Evolutionary conservation across 108 stramenopile species (phyloP).

Genomic region (Discostella pseudostelligera): DNA sequence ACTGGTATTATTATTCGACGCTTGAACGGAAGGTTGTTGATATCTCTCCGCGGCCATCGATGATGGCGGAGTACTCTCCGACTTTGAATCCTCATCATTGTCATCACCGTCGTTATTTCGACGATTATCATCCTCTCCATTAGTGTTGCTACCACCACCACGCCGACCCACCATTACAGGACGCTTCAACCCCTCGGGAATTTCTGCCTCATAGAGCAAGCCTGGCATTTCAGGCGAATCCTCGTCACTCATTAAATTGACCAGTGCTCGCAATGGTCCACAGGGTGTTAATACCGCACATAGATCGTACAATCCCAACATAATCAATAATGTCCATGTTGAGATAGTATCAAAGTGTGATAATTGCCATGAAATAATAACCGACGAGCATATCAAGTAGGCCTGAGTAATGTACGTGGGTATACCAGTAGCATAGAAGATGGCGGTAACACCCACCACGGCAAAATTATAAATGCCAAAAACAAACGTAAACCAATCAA

Average conservation of each 20-base stretch:
- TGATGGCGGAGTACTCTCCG: constrained; percentile 18
- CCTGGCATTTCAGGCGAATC: constrained; percentile 95
- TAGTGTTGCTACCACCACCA: constrained; percentile 10
- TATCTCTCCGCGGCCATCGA: constrained; percentile 33
- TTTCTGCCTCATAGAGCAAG: constrained; percentile 91
- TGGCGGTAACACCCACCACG: constrained; percentile 86
- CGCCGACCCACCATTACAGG: constrained; percentile 46
- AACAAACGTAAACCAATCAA: constrained; percentile 85
- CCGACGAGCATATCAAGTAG: constrained; percentile 88
- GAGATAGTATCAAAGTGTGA: constrained; percentile 91
- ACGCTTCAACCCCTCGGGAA: constrained; percentile 77
- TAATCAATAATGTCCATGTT: constrained; percentile 91
- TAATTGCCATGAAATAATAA: constrained; percentile 96
- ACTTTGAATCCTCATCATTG: constrained; percentile 13
- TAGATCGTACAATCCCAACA: constrained; percentile 95
- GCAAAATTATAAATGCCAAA: constrained; percentile 89
- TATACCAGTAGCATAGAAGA: constrained; percentile 91
- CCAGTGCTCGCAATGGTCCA: constrained; percentile 88
- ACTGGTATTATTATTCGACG: background rate
- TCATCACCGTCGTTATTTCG: constrained; percentile 5
- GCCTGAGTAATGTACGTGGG: constrained; percentile 85
- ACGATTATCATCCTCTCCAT: constrained; percentile 13
- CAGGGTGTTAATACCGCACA: constrained; percentile 97
- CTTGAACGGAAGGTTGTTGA: constrained; percentile 23
- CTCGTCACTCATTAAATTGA: constrained; percentile 88